phyloP scores from a whole-genome alignment of 371 early-diverging fungal genomes.

The Mucor ambiguus region DNA sequence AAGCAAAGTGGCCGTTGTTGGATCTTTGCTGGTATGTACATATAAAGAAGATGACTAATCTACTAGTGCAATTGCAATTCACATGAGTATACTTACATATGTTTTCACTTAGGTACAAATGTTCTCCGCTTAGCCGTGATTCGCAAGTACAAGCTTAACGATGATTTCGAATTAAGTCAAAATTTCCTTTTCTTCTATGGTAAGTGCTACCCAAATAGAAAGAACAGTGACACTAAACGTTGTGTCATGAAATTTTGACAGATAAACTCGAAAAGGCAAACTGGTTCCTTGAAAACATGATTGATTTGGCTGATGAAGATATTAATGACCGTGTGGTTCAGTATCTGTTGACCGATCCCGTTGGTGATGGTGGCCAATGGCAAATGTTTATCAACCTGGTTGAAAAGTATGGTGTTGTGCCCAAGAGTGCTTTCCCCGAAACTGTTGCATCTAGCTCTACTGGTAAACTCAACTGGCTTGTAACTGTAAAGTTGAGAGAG shows the following conservation, averaged over 20 bases:
- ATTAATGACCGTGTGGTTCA: constrained; percentile 76
- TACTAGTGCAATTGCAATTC: neutral
- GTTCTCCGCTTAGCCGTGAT: constrained; percentile 42
- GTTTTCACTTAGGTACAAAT: constrained; percentile 34
- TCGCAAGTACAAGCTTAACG: constrained; percentile 61
- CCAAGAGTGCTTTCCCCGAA: constrained; percentile 77
- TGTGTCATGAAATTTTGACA: neutral
- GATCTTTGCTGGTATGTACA: constrained; percentile 74
- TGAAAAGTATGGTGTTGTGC: constrained; percentile 79
- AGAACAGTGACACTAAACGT: neutral
- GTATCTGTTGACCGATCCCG: constrained; percentile 67
- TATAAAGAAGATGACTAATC: constrained; percentile 38
- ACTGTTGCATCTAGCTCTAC: constrained; percentile 67
- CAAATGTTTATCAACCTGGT: constrained; percentile 81
- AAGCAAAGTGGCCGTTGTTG: constrained; percentile 84
- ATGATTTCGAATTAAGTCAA: constrained; percentile 82
- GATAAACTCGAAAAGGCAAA: constrained; percentile 82
- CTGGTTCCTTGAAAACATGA: constrained; percentile 81
- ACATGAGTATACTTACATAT: neutral
- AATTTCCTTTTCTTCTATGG: constrained; percentile 83
- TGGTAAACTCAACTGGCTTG: constrained; percentile 59
- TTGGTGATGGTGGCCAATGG: constrained; percentile 74
- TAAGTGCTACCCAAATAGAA: constrained; percentile 25
- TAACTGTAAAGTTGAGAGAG: constrained; percentile 74
- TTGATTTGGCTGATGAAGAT: constrained; percentile 65